phyloP scores from a whole-genome alignment of 805 yeast genomes.

The Wickerhamomyces bovis region DNA sequence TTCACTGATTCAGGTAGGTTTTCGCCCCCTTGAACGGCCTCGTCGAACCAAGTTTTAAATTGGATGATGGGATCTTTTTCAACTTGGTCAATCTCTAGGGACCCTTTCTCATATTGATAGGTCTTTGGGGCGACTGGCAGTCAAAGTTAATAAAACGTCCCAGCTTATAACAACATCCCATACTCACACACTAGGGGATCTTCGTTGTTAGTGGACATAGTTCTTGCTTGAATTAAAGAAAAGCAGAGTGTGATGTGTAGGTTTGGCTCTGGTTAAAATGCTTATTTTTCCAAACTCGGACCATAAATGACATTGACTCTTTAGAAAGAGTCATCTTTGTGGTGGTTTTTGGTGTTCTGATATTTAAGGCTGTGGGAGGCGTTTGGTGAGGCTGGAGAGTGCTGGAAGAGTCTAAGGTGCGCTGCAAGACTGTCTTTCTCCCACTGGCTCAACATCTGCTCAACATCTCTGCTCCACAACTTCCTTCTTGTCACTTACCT shows the following conservation, averaged over 20 bases:
- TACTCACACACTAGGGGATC: slow-evolving; percentile 22
- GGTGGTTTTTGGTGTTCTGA: neutral
- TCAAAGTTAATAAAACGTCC: neutral
- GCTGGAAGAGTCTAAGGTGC: too few relatives aligned
- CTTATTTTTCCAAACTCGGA: neutral
- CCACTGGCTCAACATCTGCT: too few relatives aligned
- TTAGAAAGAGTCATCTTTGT: neutral
- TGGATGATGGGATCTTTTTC: slow-evolving; percentile 61
- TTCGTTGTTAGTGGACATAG: slow-evolving; percentile 10
- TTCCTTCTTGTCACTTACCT: neutral
- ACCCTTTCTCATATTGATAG: slow-evolving; percentile 73
- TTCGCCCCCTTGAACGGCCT: slow-evolving; percentile 53
- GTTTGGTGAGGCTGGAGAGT: neutral
- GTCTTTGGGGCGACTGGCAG: slow-evolving; percentile 69
- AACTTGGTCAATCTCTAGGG: slow-evolving; percentile 50
- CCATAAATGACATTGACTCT: neutral
- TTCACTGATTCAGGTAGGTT: slow-evolving; percentile 77
- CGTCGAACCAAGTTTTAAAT: slow-evolving; percentile 80
- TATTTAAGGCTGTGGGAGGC: neutral
- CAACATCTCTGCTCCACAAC: too few relatives aligned
- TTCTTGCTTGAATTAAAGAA: neutral
- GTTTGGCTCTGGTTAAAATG: neutral
- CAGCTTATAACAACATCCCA: neutral
- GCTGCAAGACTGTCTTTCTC: too few relatives aligned
- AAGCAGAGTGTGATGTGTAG: neutral